These are phyloP conservation scores for Eremothecium coryli DNA, from an alignment of 1,139 yeast species.

Conservation along the genomic window DNA sequence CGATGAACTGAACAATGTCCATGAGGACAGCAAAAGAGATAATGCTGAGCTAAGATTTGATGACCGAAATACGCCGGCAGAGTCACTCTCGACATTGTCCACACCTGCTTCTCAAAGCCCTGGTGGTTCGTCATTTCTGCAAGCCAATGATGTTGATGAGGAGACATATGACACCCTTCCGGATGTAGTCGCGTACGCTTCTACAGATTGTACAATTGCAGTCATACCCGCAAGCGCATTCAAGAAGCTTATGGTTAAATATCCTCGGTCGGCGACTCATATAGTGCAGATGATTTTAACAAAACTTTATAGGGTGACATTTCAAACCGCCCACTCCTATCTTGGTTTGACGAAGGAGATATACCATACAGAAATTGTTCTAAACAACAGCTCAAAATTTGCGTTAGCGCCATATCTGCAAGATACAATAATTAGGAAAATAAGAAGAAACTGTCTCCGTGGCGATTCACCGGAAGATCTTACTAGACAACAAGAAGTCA, in stretches of 20 bases:
- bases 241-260: constrained; percentile 57
- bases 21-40: background rate
- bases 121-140: background rate
- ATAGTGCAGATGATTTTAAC: constrained; percentile 89
- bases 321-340: constrained; percentile 81
- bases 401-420: constrained; percentile 52
- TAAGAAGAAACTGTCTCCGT: constrained; percentile 19
- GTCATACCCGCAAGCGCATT: constrained; percentile 85
- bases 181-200: constrained; percentile 34
- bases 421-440: constrained; percentile 47
- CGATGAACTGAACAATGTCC: background rate
- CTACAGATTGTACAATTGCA: constrained; percentile 67
- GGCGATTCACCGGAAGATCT: background rate
- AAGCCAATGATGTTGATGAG: background rate
- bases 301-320: constrained; percentile 78
- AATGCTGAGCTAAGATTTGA: background rate
- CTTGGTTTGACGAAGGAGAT: constrained; percentile 79
- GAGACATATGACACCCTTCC: constrained; percentile 19
- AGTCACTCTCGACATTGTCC: background rate
- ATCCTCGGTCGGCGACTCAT: constrained; percentile 86
- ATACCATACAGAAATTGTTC: constrained; percentile 59
- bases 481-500: constrained; percentile 5
- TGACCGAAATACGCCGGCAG: background rate
- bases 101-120: background rate
- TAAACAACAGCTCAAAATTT: constrained; percentile 44